phyloP scores from a whole-genome alignment of 176 grass and related monocot genomes.

The Rhipidocladum racemiflorum region DNA sequence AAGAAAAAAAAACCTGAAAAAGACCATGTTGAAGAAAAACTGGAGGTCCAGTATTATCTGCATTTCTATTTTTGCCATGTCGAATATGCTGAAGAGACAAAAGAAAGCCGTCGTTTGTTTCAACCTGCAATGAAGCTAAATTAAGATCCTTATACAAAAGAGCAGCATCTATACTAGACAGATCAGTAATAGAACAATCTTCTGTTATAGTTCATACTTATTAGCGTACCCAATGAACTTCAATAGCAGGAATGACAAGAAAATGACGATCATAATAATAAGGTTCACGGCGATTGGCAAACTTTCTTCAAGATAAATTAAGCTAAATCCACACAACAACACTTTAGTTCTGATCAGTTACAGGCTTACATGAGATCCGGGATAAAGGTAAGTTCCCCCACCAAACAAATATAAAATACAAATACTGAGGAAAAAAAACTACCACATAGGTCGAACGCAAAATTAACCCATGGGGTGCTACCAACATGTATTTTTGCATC shows the following conservation, averaged over 20 bases:
- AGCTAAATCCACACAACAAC: not conserved
- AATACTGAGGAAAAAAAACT: not conserved
- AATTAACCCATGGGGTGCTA: not conserved
- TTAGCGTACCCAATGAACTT: constrained; percentile 4
- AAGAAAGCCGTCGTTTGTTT: constrained; percentile 84
- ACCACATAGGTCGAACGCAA: not conserved
- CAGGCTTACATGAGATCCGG: not conserved
- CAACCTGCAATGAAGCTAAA: constrained; percentile 43
- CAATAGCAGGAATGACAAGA: not conserved
- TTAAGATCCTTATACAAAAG: constrained; percentile 18
- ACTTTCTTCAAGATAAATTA: not conserved
- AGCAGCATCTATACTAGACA: not conserved
- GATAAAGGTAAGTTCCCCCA: not conserved
- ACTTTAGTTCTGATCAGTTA: not conserved
- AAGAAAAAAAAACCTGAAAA: constrained; percentile 67
- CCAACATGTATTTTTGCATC: not conserved
- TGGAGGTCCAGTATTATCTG: constrained; percentile 46
- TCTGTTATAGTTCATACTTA: not conserved
- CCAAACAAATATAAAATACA: not conserved
- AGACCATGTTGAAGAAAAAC: constrained; percentile 97
- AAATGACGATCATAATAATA: not conserved
- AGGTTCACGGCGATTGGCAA: not conserved
- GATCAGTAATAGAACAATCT: not conserved
- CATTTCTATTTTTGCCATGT: constrained; percentile 50
- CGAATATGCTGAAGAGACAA: constrained; percentile 80